Evolutionary conservation across 2,329 filamentous ascomycete genomes (phyloP), one percentile per base, ranked within the genome.

Genomic region (Fusarium concolor): DNA sequence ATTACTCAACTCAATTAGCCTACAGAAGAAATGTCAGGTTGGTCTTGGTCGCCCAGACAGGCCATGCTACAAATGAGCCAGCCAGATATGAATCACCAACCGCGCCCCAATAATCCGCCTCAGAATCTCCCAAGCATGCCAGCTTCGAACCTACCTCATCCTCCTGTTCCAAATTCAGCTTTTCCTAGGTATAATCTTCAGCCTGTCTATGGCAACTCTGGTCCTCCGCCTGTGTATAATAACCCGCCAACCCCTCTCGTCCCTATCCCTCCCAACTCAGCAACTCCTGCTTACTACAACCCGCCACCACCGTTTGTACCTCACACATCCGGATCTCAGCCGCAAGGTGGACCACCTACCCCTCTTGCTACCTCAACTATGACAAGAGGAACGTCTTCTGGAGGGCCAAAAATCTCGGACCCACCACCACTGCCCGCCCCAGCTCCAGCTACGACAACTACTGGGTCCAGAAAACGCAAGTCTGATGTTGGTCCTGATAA

Each of bases 391-490:
- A 42, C 29, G 18, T n/a, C 39, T 28, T 22, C 44, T 42, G 39
- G 22, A 24, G 58, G 22, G 22, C 22, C 22, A 24, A 6, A 24
- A 24, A 24, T 24, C 22, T 24, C 59, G 15, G 18, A 18, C 6
- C 28, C 57, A 5, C 20, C 49, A 5, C 20, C 43, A 10, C 22
- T 24, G 4, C 22, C 22, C 22, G 35, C 44, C 17, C 39, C 46
- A 14, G 15, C 60, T n/a, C 39, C 46, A 14, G 15, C 60, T n/a
- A 3, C 49, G 5, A 31, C 54, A 41, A 33, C 64, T 17, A 57
- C 51, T 10, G 39, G 53, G 15, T 59, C 60, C 10, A 70, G 55
- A 52, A 73, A 73, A 47, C 71, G 71, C 59, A 73, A 73, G 35
- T 72, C 71, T 22, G 71, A 72, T 49, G 61, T 38, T 26, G 47